Percentiles rank a stretch among this genome's conserved stretches.
These are phyloP conservation scores for Cryptococcus floricola DNA, from an alignment of 1,284 basidiomycete genomes.

Conservation along the genomic window DNA sequence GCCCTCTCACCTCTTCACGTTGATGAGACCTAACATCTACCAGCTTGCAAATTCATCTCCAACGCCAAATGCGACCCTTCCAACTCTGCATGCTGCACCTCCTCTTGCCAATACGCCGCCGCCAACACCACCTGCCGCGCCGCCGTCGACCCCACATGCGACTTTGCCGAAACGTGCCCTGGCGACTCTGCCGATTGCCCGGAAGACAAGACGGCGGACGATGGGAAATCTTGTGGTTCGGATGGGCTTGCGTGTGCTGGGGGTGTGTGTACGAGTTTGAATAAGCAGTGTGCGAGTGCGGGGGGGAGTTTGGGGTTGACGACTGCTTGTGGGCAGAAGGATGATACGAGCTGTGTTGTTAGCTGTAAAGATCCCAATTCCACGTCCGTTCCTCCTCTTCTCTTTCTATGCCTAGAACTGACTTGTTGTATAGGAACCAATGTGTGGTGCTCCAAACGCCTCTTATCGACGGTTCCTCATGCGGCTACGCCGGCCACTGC, in stretches of 20 bases:
- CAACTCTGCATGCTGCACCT: slow-evolving; percentile 73
- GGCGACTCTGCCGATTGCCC: slow-evolving; percentile 73
- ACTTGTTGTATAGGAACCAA: slow-evolving; percentile 37
- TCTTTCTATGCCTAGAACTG: background rate
- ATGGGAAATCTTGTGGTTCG: slow-evolving; percentile 66
- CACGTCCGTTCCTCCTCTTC: slow-evolving; percentile 11
- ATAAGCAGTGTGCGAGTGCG: slow-evolving; percentile 70
- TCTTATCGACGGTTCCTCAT: slow-evolving; percentile 80
- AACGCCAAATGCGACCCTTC: slow-evolving; percentile 75
- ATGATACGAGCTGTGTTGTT: slow-evolving; percentile 68
- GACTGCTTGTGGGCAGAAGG: slow-evolving; percentile 62
- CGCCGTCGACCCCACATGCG: slow-evolving; percentile 65
- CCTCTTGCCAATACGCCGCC: slow-evolving; percentile 65
- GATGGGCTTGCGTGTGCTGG: slow-evolving; percentile 69
- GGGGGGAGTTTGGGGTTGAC: slow-evolving; percentile 67
- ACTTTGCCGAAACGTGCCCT: slow-evolving; percentile 73
- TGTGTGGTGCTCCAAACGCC: slow-evolving; percentile 73
- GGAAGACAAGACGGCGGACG: slow-evolving; percentile 60
- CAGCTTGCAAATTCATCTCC: slow-evolving; percentile 66
- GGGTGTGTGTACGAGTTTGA: slow-evolving; percentile 74
- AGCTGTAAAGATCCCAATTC: slow-evolving; percentile 70
- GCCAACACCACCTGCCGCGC: slow-evolving; percentile 64
- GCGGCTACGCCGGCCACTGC: slow-evolving; percentile 75
- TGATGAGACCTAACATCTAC: background rate
- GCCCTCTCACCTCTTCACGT: slow-evolving; percentile 3